Evolutionary conservation across 2,329 filamentous ascomycete genomes (phyloP), one percentile per base, ranked within the genome.

Genomic region (Cordyceps farinosa): DNA sequence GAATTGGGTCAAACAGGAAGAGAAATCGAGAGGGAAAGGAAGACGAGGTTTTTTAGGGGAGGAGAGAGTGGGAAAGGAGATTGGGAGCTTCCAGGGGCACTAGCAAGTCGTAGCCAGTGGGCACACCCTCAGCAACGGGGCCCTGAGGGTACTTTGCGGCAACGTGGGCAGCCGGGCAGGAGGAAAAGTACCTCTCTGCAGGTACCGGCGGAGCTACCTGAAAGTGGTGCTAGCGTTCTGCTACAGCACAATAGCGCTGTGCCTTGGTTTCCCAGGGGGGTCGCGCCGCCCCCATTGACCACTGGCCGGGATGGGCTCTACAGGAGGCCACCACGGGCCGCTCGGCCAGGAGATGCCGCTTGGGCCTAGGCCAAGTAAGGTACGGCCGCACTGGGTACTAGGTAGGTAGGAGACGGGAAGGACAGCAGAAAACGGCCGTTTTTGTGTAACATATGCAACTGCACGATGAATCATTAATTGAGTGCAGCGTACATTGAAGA

Each of bases 1-100:
- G 61, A 58, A 63, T 48, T 63, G 45, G 54, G 45, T 42, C 38
- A 52, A 48, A 52, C 38, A 54, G 38, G 44, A 15, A 48, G 44
- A 29, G 34, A 38, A 48, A 36, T 36, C 17, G 9, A 29, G 40
- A 48, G 42, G 56, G 54, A 54, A 63, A 63, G 47, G 36, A 63
- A 47, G 54, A 63, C 22, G 47, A 63, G 61, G 54, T 57, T 56
- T 56, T 63, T 17, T 40, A 57, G 50, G 45, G 36, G 36, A 36
- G 38, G 45, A 7, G 57, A 60, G 57, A 45, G 42, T 42, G 32
- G 40, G 52, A 62, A 47, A 45, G n/a, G 57, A 32, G 27, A 42
- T 60, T 60, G 57, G 56, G 34, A 42, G 57, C 50, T 52, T 38
- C 50, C 15, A 17, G 29, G 30, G 53, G 29, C 54, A 40, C 54